Percentiles rank a stretch among this genome's conserved stretches.
phyloP scores from a whole-genome alignment of 495 filamentous ascomycete genomes.

The Xylaria cubensis region DNA sequence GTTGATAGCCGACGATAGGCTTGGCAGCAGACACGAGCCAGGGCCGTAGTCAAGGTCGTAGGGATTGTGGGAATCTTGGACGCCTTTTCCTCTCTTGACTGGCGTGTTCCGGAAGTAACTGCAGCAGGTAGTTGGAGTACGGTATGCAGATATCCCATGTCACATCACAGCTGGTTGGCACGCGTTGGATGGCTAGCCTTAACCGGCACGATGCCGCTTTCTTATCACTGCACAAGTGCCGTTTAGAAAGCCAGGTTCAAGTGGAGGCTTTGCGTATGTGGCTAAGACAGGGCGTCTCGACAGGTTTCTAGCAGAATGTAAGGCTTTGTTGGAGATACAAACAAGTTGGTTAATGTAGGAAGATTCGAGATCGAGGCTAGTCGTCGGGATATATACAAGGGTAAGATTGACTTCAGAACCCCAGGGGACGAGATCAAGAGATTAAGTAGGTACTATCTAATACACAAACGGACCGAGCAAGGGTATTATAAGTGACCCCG shows the following conservation, averaged over 20 bases:
- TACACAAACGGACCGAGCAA: conserved; percentile 6
- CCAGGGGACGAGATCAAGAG: conserved; percentile 10
- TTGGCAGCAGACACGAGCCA: conserved; percentile 14
- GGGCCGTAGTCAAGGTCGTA: conserved; percentile 20
- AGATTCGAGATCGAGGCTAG: conserved; percentile 8
- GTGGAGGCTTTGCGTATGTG: conserved; percentile 6
- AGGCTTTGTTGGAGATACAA: neutral
- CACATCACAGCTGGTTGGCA: conserved; percentile 26
- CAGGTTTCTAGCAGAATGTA: neutral
- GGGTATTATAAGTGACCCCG: neutral
- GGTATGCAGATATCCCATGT: conserved; percentile 28
- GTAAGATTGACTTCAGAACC: conserved; percentile 9
- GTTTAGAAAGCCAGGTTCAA: neutral
- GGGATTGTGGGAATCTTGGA: conserved; percentile 9
- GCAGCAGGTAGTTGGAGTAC: conserved; percentile 20
- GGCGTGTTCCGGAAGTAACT: conserved; percentile 10
- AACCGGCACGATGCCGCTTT: conserved; percentile 7
- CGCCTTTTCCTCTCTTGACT: conserved; percentile 21
- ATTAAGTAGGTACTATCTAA: conserved; percentile 1
- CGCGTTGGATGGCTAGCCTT: conserved; percentile 9
- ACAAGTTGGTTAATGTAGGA: conserved; percentile 3
- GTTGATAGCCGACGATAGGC: conserved; percentile 7
- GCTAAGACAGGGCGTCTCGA: conserved; percentile 13
- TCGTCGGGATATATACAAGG: conserved; percentile 12
- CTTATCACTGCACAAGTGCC: conserved; percentile 14